Base-by-base conservation (phyloP, 345 rosid species). In the Tarenaya hassleriana region DNA sequence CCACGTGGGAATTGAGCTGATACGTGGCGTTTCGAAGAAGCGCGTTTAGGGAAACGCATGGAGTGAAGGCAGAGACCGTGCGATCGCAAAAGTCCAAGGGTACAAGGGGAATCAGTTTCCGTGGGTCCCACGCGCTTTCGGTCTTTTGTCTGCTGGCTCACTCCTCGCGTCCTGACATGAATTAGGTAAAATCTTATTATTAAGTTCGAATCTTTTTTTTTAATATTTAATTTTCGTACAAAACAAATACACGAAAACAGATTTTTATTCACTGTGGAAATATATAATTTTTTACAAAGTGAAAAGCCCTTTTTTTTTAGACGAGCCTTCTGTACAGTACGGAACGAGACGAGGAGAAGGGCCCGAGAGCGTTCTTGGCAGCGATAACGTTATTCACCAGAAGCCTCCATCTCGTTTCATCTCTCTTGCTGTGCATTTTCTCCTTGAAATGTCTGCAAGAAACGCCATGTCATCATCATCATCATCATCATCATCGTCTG, bases 391-490 rank as follows among this genome's bases (percentile, higher is more conserved):
- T 90, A 64, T 75, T 75, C 9, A 77, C 95, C 72, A 86, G 73
- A 72, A 72, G 55, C 50, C 67, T 75, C 95, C 86, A 82, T 63
- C 59, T 83, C 0, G 75, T 70, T 45, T 82, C 84, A 12, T 83
- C 86, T 77, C 77, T 90, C 86, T 80, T 82, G 55, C 71, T 73
- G 39, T 78, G 76, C 77, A 82, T 68, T 71, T 77, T 90, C 38
- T 67, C 84, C 63, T 77, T 78, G 52, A 86, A 78, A 57, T 72
- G 82, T 64, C 95, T 85, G 18, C 11, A 52, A 57, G 51, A 41
- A 24, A 24, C 29, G 5, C 29, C n/a, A n/a, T n/a, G n/a, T n/a
- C n/a, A n/a, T n/a, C n/a, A n/a, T n/a, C n/a, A n/a, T n/a, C n/a
- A n/a, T n/a, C n/a, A n/a, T n/a, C n/a, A n/a, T n/a, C n/a, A n/a